These are phyloP conservation scores for Annulohypoxylon stygium DNA, from an alignment of 495 filamentous ascomycete genomes.

Conservation along the genomic window DNA sequence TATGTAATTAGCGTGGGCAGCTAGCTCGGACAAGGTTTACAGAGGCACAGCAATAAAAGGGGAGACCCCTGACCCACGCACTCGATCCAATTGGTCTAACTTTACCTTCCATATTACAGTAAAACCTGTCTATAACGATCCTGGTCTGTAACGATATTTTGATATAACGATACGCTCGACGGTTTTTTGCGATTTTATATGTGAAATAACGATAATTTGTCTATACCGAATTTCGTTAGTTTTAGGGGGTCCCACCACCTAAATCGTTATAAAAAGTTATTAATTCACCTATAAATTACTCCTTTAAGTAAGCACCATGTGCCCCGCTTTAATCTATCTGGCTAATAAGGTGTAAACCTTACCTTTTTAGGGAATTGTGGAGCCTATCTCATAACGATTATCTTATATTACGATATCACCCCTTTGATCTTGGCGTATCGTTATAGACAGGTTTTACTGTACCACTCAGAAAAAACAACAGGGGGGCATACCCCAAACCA, in stretches of 20 bases:
- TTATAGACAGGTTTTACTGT: background rate
- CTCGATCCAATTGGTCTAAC: slow-evolving; percentile 16
- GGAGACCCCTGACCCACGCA: slow-evolving; percentile 2
- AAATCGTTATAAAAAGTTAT: no score
- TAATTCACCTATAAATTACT: background rate
- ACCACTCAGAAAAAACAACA: slow-evolving; percentile 11
- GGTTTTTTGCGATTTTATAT: no score
- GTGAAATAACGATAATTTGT: no score
- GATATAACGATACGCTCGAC: no score
- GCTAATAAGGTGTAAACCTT: no score
- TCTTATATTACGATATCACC: background rate
- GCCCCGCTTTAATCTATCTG: no score
- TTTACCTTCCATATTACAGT: background rate
- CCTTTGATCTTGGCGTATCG: background rate
- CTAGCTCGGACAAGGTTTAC: background rate
- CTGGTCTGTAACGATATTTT: no score
- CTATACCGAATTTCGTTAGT: no score
- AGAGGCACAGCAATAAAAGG: slow-evolving; percentile 19
- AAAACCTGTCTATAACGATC: no score
- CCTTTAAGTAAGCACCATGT: no score
- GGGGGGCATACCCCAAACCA: slow-evolving; percentile 13
- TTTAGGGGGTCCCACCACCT: no score
- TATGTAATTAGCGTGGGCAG: slow-evolving; percentile 18
- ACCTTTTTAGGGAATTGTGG: no score
- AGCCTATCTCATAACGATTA: background rate